These are phyloP conservation scores for Trichoderma guizhouense DNA, from an alignment of 2,329 filamentous ascomycete genomes.

Conservation along the genomic window DNA sequence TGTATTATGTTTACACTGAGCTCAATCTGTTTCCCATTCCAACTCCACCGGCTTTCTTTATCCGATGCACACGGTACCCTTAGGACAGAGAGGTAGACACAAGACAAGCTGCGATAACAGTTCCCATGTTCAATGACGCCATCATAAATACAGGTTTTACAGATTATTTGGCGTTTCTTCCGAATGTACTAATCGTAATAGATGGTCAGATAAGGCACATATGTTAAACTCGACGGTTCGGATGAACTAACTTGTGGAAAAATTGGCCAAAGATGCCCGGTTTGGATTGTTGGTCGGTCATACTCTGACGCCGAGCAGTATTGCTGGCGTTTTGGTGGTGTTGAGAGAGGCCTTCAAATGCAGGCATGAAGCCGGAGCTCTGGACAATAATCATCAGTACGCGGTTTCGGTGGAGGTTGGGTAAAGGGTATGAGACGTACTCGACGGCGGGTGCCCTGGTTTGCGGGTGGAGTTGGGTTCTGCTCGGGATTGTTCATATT, in stretches of 20 bases:
- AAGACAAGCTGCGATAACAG: background rate
- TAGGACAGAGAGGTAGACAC: background rate
- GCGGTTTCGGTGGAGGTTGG: background rate
- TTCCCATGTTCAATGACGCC: background rate
- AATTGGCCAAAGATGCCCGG: conserved; percentile 51
- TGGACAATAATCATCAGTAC: conserved; percentile 22
- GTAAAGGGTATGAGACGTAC: conserved; percentile 20
- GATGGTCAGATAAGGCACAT: background rate
- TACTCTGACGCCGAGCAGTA: conserved; percentile 50
- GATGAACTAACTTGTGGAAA: conserved; percentile 52
- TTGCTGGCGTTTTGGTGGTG: conserved; percentile 48
- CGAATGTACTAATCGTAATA: conserved; percentile 7
- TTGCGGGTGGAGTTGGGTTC: conserved; percentile 22
- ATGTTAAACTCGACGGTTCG: background rate
- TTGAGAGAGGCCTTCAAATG: conserved; percentile 50
- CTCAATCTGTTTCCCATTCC: conserved; percentile 5
- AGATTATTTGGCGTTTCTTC: conserved; percentile 18
- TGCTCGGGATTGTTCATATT: conserved; percentile 24
- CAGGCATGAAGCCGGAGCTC: conserved; percentile 46
- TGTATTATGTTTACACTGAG: background rate
- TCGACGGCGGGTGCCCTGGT: conserved; percentile 28
- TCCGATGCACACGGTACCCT: background rate
- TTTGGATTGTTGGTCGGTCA: conserved; percentile 51
- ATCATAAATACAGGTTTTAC: background rate
- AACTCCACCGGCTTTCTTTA: background rate